Percentiles rank a stretch among this genome's conserved stretches.
Conservation (phyloP, 306 rosid species). For the Dryas drummondii region DNA sequence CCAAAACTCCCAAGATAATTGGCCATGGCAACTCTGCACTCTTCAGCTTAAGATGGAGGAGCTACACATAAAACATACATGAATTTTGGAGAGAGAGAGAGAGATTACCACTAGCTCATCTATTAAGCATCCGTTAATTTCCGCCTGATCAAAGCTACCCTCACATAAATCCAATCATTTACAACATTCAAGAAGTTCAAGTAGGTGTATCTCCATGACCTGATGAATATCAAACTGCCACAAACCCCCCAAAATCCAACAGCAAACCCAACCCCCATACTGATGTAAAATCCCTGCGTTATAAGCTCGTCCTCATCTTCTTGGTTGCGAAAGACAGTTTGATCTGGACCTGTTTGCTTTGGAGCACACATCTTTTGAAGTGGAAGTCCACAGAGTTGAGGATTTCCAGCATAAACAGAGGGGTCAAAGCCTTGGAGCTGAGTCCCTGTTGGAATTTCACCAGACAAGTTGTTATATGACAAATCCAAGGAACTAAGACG, state of each 20-base stretch:
- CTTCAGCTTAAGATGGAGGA: too few species aligned
- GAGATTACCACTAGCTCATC: too few species aligned
- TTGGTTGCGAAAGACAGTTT: neutral
- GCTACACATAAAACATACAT: too few species aligned
- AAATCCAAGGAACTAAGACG: accelerated
- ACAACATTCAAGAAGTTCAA: constrained; percentile 19
- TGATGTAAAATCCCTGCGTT: constrained; percentile 17
- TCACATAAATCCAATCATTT: neutral
- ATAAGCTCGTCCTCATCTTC: neutral
- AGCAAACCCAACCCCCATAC: constrained; percentile 17
- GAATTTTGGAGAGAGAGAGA: too few species aligned
- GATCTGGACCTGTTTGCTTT: neutral
- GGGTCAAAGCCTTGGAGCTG: neutral
- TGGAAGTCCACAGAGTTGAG: constrained; percentile 3
- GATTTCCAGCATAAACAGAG: neutral
- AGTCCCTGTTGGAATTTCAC: constrained; percentile 7
- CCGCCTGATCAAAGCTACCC: too few species aligned
- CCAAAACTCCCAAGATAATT: too few species aligned
- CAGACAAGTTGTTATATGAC: constrained; percentile 28
- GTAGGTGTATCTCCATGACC: constrained; percentile 27
- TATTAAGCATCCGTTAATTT: too few species aligned
- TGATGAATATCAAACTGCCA: constrained; percentile 16
- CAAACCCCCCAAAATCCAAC: constrained; percentile 40
- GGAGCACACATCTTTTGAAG: neutral
- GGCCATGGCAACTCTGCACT: too few species aligned